Evolutionary conservation across 1,284 basidiomycete species (phyloP).

Genomic region (Termitomyces sp.): DNA sequence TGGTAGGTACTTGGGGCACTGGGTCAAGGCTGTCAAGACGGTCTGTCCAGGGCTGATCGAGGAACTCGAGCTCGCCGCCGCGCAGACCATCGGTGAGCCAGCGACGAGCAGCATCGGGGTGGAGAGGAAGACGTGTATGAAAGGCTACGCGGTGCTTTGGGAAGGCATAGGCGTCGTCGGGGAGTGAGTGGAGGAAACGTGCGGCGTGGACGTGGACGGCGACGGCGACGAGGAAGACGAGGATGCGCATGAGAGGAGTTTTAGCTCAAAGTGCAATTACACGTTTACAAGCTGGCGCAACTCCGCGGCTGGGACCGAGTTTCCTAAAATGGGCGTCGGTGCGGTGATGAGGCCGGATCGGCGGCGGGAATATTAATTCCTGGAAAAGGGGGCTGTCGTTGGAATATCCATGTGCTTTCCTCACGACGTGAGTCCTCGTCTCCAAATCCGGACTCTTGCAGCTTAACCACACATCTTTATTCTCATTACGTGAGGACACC

Average conservation of each 20-base stretch:
- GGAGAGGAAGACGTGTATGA: conserved; percentile 74
- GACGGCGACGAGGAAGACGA: conserved; percentile 22
- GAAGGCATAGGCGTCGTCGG: conserved; percentile 77
- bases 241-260: conserved; percentile 14
- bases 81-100: conserved; percentile 67
- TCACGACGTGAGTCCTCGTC: conserved; percentile 24
- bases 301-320: conserved; percentile 24
- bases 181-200: conserved; percentile 60
- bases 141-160: conserved; percentile 83
- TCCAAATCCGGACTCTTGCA: conserved; percentile 15
- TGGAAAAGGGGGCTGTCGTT: conserved; percentile 6
- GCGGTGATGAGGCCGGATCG: conserved; percentile 21
- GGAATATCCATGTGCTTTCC: conserved; percentile 24
- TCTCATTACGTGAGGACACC: conserved; percentile 47
- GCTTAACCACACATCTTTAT: conserved; percentile 28
- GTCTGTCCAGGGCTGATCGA: conserved; percentile 57
- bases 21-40: conserved; percentile 39
- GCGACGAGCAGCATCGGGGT: conserved; percentile 66
- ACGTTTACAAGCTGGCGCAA: conserved; percentile 17
- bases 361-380: conserved; percentile 30
- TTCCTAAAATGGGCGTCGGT: conserved; percentile 13
- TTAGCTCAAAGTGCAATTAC: conserved; percentile 1
- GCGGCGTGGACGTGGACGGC: conserved; percentile 29
- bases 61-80: conserved; percentile 73
- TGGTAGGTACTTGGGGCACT: conserved; percentile 16